Evolutionary conservation across 805 yeast species (phyloP).

Genomic region (Yamadazyma akitaensis): DNA sequence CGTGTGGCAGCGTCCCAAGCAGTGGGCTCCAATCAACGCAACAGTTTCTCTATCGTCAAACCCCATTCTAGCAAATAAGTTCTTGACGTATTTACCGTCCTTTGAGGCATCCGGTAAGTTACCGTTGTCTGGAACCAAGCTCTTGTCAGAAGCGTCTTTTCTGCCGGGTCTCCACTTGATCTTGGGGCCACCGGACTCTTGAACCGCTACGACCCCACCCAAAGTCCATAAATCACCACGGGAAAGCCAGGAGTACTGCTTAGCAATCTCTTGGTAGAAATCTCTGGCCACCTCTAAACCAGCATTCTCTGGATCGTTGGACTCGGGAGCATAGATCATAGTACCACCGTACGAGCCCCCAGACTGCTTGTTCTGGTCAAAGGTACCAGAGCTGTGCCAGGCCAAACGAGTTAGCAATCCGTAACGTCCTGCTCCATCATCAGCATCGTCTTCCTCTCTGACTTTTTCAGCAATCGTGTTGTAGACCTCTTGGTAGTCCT

Average conservation of each 20-base stretch:
- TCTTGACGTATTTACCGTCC: conserved; percentile 63
- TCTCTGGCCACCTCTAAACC: conserved; percentile 61
- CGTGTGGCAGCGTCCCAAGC: conserved; percentile 39
- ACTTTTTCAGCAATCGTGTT: conserved; percentile 67
- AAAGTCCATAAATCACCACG: conserved; percentile 79
- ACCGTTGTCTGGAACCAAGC: conserved; percentile 60
- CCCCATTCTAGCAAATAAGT: conserved; percentile 57
- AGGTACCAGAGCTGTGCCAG: conserved; percentile 39
- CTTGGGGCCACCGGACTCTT: conserved; percentile 75
- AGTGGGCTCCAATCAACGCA: conserved; percentile 42
- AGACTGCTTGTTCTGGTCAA: conserved; percentile 20
- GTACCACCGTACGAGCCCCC: conserved; percentile 41
- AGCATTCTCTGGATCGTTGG: conserved; percentile 46
- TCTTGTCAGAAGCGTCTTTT: conserved; percentile 49
- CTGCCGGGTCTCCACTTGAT: conserved; percentile 84
- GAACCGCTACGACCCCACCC: conserved; percentile 76
- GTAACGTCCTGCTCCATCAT: conserved; percentile 36
- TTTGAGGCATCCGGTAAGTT: conserved; percentile 71
- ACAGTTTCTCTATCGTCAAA: conserved; percentile 39
- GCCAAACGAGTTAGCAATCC: conserved; percentile 37
- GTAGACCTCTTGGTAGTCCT: conserved; percentile 64
- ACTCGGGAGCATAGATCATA: conserved; percentile 32
- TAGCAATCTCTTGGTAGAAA: conserved; percentile 53
- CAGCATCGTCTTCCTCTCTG: conserved; percentile 41
- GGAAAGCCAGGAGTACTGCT: conserved; percentile 64